A percentile compares a stretch with the other conserved stretches of the same genome.
Conservation (phyloP, 129 eudicot species). For the Glebionis coronaria region DNA sequence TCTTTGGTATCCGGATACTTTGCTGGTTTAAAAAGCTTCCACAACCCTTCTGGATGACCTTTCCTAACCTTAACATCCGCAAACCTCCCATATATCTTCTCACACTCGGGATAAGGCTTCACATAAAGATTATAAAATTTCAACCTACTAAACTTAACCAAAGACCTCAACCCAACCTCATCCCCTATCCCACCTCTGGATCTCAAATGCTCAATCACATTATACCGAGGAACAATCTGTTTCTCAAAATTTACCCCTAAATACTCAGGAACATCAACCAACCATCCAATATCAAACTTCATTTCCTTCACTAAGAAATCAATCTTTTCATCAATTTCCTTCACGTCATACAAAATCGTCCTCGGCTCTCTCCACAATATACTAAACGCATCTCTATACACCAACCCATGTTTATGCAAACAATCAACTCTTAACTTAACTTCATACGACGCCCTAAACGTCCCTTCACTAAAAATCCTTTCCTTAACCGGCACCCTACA, state of each 20-base stretch:
- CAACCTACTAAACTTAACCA: slow-evolving; percentile 71
- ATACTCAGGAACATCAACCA: slow-evolving; percentile 84
- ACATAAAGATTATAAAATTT: slow-evolving; percentile 85
- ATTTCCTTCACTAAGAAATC: slow-evolving; percentile 55
- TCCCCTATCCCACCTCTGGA: slow-evolving; percentile 72
- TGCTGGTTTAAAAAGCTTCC: slow-evolving; percentile 83
- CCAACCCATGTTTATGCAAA: slow-evolving; percentile 68
- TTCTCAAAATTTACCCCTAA: slow-evolving; percentile 76
- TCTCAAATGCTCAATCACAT: slow-evolving; percentile 75
- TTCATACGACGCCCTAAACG: slow-evolving; percentile 58
- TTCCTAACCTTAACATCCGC: slow-evolving; percentile 36
- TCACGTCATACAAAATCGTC: slow-evolving; percentile 46
- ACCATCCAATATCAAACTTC: slow-evolving; percentile 57
- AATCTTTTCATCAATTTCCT: slow-evolving; percentile 69
- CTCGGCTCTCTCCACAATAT: slow-evolving; percentile 84
- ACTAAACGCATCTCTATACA: slow-evolving; percentile 62
- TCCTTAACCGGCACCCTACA: slow-evolving; percentile 59
- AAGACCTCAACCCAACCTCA: slow-evolving; percentile 60
- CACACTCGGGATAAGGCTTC: slow-evolving; percentile 94
- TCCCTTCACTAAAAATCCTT: slow-evolving; percentile 49
- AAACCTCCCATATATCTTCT: slow-evolving; percentile 65
- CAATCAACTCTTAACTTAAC: slow-evolving; percentile 77
- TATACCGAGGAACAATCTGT: slow-evolving; percentile 81
- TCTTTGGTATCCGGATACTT: slow-evolving; percentile 46
- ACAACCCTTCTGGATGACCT: slow-evolving; percentile 74